Base-by-base conservation (phyloP, 495 filamentous ascomycete genomes). In the Penicillium ucsense region DNA sequence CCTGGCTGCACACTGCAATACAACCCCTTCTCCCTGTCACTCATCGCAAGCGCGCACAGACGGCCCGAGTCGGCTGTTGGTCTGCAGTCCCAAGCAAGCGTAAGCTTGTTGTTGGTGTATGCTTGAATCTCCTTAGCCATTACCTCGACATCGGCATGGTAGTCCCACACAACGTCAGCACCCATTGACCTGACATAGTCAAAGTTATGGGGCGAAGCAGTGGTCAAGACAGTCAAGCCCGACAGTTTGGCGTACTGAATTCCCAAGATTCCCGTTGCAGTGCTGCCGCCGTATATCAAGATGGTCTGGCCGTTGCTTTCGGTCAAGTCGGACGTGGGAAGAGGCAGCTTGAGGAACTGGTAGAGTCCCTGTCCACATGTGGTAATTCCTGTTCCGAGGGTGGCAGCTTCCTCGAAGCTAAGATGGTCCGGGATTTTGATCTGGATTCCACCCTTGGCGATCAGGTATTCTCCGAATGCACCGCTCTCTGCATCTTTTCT, bases 401-500 rank as follows among this genome's bases (percentile, higher is more conserved):
- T 76, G 0, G 78, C 67, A 0, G 75, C 79, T 0, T 68, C 66
- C 29, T 77, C 75, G 30, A 73, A 78, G 33, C 46, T 65, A 20
- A 76, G 54, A 33, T 67, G 60, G 1, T 77, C 73, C 0, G 81
- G 79, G 6, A 78, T 61, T 27, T 69, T 61, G 1, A 75, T 61
- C 42, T 76, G 63, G 12, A 72, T 54, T 45, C 80, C 74, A 1
- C 65, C 73, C 44, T 72, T 74, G 0, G 70, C 70, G 64, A 60
- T 57, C 10, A 70, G 51, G 47, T 75, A 79, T 32, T 79, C 60
- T 7, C 74, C 77, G 52, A 81, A 82, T 7, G 70, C 70, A 9
- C 80, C 79, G 29, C 66, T 65, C 3, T 54, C 60, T 11, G 62
- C 60, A 52, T 80, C 74, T 28, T 53, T 54, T 9, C 77, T 78